Percentiles rank a stretch among this genome's conserved stretches.
phyloP scores from a whole-genome alignment of 2,329 filamentous ascomycete genomes.

The Stenocarpella maydis region DNA sequence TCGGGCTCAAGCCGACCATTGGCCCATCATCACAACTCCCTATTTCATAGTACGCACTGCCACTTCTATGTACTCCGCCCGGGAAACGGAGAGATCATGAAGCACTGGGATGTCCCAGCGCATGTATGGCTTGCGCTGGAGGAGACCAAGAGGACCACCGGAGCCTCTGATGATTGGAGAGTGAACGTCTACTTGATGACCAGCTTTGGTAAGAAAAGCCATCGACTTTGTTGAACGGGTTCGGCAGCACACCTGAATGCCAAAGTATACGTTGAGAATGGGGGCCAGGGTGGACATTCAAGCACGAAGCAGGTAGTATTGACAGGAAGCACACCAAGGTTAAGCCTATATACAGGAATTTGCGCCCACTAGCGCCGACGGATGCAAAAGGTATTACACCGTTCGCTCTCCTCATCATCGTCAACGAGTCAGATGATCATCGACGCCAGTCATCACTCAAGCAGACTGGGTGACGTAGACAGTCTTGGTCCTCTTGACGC shows the following conservation, averaged over 20 bases:
- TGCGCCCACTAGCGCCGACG: neutral
- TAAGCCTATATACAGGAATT: slow-evolving; percentile 30
- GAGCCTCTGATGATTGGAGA: neutral
- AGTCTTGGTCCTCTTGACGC: slow-evolving; percentile 34
- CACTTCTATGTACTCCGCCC: neutral
- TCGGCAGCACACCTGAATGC: too few species aligned
- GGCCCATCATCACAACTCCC: neutral
- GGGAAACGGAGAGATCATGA: neutral
- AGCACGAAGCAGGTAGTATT: slow-evolving; percentile 30
- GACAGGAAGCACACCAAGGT: slow-evolving; percentile 30
- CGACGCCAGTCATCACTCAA: neutral
- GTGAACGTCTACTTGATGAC: neutral
- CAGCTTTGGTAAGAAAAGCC: too few species aligned
- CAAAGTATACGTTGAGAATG: too few species aligned
- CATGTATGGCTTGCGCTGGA: neutral
- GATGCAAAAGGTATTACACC: neutral
- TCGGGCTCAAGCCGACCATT: neutral
- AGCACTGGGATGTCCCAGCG: neutral
- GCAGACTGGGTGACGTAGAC: slow-evolving; percentile 33
- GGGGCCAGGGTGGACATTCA: too few species aligned
- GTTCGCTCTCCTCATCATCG: neutral
- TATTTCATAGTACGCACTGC: neutral
- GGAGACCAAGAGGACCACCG: neutral
- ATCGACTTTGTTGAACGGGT: too few species aligned
- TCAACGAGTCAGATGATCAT: neutral